A percentile compares a stretch with the other conserved stretches of the same genome.
phyloP scores from a whole-genome alignment of 257 asterid species.

The Plantago elongata region DNA sequence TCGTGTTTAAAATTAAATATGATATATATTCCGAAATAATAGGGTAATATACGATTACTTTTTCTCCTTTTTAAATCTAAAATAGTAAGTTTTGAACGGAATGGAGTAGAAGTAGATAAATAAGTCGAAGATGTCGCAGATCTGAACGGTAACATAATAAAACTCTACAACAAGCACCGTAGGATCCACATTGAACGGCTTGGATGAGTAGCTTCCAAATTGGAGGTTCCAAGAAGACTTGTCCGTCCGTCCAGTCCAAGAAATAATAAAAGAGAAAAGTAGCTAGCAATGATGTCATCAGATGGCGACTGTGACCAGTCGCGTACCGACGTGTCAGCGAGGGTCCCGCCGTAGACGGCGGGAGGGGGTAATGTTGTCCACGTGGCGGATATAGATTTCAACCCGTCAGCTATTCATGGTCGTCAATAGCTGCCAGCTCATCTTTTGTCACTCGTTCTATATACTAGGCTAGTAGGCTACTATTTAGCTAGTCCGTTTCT shows the following conservation, averaged over 20 bases:
- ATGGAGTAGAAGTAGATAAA: too few species aligned
- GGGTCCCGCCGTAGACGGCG: constrained; percentile 29
- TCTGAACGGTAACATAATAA: constrained; percentile 13
- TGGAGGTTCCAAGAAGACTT: constrained; percentile 3
- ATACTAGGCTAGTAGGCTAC: background rate
- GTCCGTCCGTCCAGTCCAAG: background rate
- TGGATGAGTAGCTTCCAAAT: background rate
- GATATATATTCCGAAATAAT: too few species aligned
- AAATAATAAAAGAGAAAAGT: background rate
- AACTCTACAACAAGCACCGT: too few species aligned
- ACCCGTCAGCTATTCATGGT: constrained; percentile 4
- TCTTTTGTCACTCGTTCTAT: background rate
- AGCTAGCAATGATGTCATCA: constrained; percentile 22
- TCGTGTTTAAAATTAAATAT: too few species aligned
- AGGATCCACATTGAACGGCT: constrained; percentile 6
- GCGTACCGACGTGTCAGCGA: constrained; percentile 32
- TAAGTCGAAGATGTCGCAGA: background rate
- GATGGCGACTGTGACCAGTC: constrained; percentile 30
- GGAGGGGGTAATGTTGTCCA: constrained; percentile 23
- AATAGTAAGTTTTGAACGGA: too few species aligned
- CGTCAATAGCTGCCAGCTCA: background rate
- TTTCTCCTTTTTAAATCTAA: too few species aligned
- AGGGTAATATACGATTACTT: too few species aligned
- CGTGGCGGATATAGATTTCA: constrained; percentile 24
- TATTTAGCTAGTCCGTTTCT: too few species aligned